Base-by-base conservation (phyloP, 768 basidiomycete genomes). In the Daedalea quercina region DNA sequence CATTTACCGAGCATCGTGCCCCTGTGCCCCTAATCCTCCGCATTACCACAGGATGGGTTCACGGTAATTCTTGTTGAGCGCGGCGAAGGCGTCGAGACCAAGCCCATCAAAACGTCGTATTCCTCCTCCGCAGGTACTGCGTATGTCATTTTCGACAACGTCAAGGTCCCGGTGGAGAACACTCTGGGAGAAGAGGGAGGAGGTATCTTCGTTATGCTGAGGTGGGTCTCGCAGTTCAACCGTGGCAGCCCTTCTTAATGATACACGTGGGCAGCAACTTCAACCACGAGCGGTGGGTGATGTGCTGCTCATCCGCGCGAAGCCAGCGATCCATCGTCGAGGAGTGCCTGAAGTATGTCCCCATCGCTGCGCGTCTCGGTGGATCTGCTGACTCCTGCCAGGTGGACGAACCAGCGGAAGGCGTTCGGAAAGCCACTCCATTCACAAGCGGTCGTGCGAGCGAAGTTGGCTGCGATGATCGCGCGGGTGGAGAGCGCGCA, bases 241-340 rank as follows among this genome's bases (percentile, higher is more conserved):
- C 35, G 40, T 35, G n/a, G 22, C 26, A 17, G n/a, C 12, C 22
- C 12, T 7, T 23, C 19, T 48, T 3, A 34, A 6, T 19, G 13
- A 42, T 13, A 26, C 17, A 4, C 15, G 42, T 31, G 9, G 45
- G 47, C 45, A 65, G 86, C 60, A 96, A 95, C 71, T 95, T 95
- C 73, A 95, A 95, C 66, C 92, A 94, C 67, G 92, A 94, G 65
- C 85, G 88, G 54, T 94, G 89, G 90, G 89, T 92, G 20, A 93
- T 94, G 87, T 83, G 82, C 66, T 88, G 87, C 61, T 73, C 78
- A 28, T 81, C 79, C 40, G 81, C 81, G 22, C 73, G 78, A 28
- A 66, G 75, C 28, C 89, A 91, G 59, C 80, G 93, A 24, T 54
- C 73, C 43, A 72, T 80, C 65, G 78, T 90, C 35, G 92, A 94